These are phyloP conservation scores for Monosporozyma aquatica DNA, from an alignment of 805 yeast genomes.

Conservation along the genomic window DNA sequence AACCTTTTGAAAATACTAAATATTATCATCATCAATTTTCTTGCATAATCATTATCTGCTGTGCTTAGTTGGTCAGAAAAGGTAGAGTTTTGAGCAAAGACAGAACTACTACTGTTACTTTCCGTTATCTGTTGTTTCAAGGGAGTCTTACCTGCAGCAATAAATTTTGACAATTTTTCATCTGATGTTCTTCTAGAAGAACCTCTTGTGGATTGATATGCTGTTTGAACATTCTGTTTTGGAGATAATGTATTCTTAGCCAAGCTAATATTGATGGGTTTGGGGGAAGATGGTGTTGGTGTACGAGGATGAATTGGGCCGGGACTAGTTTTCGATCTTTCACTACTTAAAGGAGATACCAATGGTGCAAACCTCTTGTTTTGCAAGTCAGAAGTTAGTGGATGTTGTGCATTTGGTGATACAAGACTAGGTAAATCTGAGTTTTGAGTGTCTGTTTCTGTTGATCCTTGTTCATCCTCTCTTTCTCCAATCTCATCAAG, in stretches of 20 bases:
- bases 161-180: slow-evolving; percentile 10
- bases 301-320: background rate
- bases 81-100: background rate
- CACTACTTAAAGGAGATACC: slow-evolving; percentile 5
- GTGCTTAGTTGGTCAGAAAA: background rate
- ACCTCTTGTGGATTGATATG: slow-evolving; percentile 3
- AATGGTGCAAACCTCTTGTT: slow-evolving; percentile 1
- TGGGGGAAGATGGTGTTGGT: background rate
- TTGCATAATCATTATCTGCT: slow-evolving; percentile 11
- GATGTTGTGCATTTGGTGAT: slow-evolving; percentile 3
- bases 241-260: slow-evolving; percentile 12
- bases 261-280: background rate
- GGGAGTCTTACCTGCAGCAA: slow-evolving; percentile 4
- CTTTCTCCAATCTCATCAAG: slow-evolving; percentile 1
- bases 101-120: background rate
- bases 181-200: slow-evolving; percentile 18
- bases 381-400: background rate
- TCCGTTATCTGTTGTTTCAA: background rate
- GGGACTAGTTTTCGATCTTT: slow-evolving; percentile 4
- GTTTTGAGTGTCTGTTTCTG: background rate
- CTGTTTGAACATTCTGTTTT: slow-evolving; percentile 5
- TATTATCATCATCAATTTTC: slow-evolving; percentile 17
- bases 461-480: background rate
- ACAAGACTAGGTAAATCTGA: background rate
- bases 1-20: slow-evolving; percentile 18